A percentile compares a stretch with the other conserved stretches of the same genome.
Evolutionary conservation across 148 eudicot genomes (phyloP).

Genomic region (Silene latifolia): DNA sequence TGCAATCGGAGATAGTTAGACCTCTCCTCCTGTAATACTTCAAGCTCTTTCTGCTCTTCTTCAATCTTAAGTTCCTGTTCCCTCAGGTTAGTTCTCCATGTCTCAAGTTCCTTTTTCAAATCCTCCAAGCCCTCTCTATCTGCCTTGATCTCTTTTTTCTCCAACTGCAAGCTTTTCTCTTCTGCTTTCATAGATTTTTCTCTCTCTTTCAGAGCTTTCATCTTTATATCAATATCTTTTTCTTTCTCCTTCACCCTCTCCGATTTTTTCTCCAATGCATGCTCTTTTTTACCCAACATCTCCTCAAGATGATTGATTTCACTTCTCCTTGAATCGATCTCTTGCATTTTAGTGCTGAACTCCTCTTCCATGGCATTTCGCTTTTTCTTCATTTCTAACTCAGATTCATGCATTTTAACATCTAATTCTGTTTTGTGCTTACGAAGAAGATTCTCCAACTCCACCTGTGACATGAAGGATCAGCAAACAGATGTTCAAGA

Average conservation of each 20-base stretch:
- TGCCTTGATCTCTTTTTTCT: slow-evolving; percentile 40
- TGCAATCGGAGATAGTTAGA: slow-evolving; percentile 54
- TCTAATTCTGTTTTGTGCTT: slow-evolving; percentile 54
- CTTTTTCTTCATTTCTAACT: slow-evolving; percentile 57
- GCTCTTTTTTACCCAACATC: slow-evolving; percentile 59
- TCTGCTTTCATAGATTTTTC: slow-evolving; percentile 53
- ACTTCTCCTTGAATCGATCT: slow-evolving; percentile 41
- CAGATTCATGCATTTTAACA: slow-evolving; percentile 52
- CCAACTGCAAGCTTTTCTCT: slow-evolving; percentile 47
- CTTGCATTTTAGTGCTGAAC: slow-evolving; percentile 37
- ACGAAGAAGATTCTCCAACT: slow-evolving; percentile 59
- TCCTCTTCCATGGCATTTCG: slow-evolving; percentile 58
- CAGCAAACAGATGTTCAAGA: slow-evolving; percentile 19
- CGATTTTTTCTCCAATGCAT: slow-evolving; percentile 57
- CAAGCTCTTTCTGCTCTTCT: slow-evolving; percentile 55
- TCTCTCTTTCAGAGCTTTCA: slow-evolving; percentile 54
- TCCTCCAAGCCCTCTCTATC: slow-evolving; percentile 46
- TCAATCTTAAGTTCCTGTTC: slow-evolving; percentile 45
- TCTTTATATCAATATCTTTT: slow-evolving; percentile 52
- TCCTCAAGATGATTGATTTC: slow-evolving; percentile 61
- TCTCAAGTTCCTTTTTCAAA: slow-evolving; percentile 56
- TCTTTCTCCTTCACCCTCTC: slow-evolving; percentile 80
- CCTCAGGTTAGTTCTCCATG: slow-evolving; percentile 37
- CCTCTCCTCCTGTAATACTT: slow-evolving; percentile 46
- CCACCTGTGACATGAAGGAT: slow-evolving; percentile 45